phyloP scores from a whole-genome alignment of 495 filamentous ascomycete genomes.

The Penicillium cosmopolitanum region DNA sequence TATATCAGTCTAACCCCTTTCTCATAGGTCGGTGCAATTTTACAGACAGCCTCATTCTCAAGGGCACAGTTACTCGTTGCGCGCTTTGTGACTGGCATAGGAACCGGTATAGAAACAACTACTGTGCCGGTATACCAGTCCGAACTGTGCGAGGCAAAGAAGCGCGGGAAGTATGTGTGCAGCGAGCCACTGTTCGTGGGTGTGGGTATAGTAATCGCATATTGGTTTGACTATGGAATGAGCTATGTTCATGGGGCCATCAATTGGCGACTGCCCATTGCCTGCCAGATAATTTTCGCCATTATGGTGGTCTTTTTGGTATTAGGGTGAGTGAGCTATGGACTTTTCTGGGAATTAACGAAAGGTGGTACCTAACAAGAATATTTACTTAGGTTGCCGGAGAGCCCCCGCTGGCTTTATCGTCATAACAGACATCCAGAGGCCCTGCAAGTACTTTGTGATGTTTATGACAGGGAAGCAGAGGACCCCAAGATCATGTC shows the following conservation, averaged over 20 bases:
- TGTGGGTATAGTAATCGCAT: constrained; percentile 41
- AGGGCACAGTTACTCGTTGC: constrained; percentile 50
- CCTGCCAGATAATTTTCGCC: constrained; percentile 46
- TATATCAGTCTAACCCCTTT: not conserved
- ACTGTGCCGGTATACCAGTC: constrained; percentile 56
- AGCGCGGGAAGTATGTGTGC: constrained; percentile 48
- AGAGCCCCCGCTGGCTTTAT: constrained; percentile 51
- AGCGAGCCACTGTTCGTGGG: constrained; percentile 49
- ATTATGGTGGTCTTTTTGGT: constrained; percentile 38
- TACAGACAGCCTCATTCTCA: constrained; percentile 48
- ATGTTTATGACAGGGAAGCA: constrained; percentile 44
- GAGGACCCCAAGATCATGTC: constrained; percentile 36
- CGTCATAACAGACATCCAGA: constrained; percentile 44
- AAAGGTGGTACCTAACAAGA: constrained; percentile 13
- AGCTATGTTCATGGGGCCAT: constrained; percentile 39
- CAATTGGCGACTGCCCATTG: constrained; percentile 50
- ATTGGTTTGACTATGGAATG: constrained; percentile 54
- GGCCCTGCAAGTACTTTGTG: constrained; percentile 52
- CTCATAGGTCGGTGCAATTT: constrained; percentile 46
- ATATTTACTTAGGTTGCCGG: constrained; percentile 36
- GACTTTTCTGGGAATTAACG: not conserved
- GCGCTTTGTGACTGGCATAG: constrained; percentile 53
- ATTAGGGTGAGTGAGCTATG: constrained; percentile 28
- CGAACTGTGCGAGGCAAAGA: constrained; percentile 46
- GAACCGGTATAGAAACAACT: constrained; percentile 53